phyloP scores from a whole-genome alignment of 176 grass and related monocot genomes.

The Ensete ventricosum region DNA sequence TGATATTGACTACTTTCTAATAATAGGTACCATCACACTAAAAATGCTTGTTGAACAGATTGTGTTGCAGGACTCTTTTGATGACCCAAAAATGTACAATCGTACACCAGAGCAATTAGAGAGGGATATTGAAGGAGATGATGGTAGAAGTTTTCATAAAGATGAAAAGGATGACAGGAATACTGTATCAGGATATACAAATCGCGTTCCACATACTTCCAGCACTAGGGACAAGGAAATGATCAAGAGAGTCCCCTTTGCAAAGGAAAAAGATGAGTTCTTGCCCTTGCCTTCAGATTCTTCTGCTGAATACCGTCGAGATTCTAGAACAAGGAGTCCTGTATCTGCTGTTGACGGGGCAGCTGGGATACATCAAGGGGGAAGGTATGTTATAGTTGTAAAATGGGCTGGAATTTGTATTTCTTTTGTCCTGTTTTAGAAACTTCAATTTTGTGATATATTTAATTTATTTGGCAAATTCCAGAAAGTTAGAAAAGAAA shows the following conservation, averaged over 20 bases:
- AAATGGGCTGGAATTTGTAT: not conserved
- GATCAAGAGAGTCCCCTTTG: slow-evolving; percentile 21
- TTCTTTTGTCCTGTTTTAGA: not conserved
- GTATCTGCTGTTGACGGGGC: slow-evolving; percentile 8
- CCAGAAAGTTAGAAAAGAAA: too few species aligned
- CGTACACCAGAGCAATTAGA: slow-evolving; percentile 45
- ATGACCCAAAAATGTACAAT: slow-evolving; percentile 45
- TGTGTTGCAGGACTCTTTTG: slow-evolving; percentile 41
- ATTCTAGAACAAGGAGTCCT: slow-evolving; percentile 51
- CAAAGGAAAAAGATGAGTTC: slow-evolving; percentile 36
- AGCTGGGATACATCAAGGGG: slow-evolving; percentile 28
- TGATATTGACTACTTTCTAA: not conserved
- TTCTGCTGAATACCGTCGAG: slow-evolving; percentile 26
- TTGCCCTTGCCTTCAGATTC: slow-evolving; percentile 20
- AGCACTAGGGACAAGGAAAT: slow-evolving; percentile 33
- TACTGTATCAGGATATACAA: slow-evolving; percentile 30
- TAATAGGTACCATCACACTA: slow-evolving; percentile 15
- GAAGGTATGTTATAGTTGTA: slow-evolving; percentile 44
- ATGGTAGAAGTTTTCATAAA: slow-evolving; percentile 25
- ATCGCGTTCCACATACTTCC: slow-evolving; percentile 29
- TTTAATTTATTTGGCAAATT: not conserved
- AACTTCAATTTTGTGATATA: not conserved
- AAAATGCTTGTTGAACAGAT: slow-evolving; percentile 42
- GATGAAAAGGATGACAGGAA: slow-evolving; percentile 28
- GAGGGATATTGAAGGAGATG: slow-evolving; percentile 46